Evolutionary conservation across 805 yeast species (phyloP), one percentile per base, ranked within the genome.

Genomic region (Wickerhamomyces ciferrii): DNA sequence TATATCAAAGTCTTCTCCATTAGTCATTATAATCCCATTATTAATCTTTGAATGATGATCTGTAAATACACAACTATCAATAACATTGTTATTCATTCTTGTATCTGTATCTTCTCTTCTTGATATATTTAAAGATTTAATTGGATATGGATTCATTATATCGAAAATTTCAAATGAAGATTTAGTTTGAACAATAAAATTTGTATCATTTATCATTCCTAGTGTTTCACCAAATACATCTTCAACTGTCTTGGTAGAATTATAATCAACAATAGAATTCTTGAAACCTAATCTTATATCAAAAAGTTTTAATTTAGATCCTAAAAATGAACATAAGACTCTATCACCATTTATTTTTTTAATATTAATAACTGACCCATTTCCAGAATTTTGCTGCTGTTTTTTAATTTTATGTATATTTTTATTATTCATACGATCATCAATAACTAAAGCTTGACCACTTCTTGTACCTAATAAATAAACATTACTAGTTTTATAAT

Each of bases 381-480:
- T 9, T 4, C 2, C 9, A 15, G 5, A 15, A 5, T 10, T n/a
- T n/a, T n/a, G 11, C 14, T 8, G 31, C 31, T 13, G 31, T 31
- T 31, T 15, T n/a, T 31, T 31, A 5, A 5, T 31, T 5, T 13
- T 31, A 18, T 31, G 35, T 15, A n/a, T 15, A 31, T 31, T 9
- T 19, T n/a, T 41, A 31, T 24, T 27, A 20, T 41, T 42, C 1
- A 40, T n/a, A 18, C 62, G 48, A 10, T 27, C 25, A 47, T 59
- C 62, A 53, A 57, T 48, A 0, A 46, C 11, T 29, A 39, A 45
- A 2, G 58, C 27, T 1, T 23, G 13, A 1, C 59, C 59, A 25
- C 51, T 52, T 37, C 62, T 52, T 21, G 43, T 44, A 1, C 63
- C 63, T 10, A 55, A 13, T 20, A 41, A 11, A 31, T 31, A 48